Conservation (phyloP, 148 eudicot genomes). For the Camellia lanceoleosa region DNA sequence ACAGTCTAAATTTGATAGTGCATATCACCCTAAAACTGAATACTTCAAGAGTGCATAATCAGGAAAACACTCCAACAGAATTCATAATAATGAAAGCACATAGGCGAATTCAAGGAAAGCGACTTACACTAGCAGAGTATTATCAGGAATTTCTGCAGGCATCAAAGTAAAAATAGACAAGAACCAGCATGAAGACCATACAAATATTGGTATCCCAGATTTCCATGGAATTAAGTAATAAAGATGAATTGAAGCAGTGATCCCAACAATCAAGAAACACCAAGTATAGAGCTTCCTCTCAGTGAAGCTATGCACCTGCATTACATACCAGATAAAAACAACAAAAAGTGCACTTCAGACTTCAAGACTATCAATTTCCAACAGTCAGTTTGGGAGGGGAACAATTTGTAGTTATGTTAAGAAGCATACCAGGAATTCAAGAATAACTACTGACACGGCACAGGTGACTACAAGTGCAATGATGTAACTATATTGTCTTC, state of each 20-base stretch:
- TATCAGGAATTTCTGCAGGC: conserved; percentile 99
- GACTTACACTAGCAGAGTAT: conserved; percentile 86
- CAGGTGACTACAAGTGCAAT: conserved; percentile 47
- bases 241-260: conserved; percentile 58
- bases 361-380: neutral
- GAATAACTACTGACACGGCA: conserved; percentile 63
- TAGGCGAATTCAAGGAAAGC: conserved; percentile 14
- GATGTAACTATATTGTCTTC: conserved; percentile 37
- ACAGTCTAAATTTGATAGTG: neutral
- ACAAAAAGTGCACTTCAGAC: conserved; percentile 10
- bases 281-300: conserved; percentile 85
- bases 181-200: conserved; percentile 75
- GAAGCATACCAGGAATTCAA: conserved; percentile 69
- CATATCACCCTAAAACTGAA: neutral
- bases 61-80: neutral
- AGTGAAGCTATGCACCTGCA: conserved; percentile 89
- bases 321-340: conserved; percentile 4
- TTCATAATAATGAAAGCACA: neutral
- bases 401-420: neutral
- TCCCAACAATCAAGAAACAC: conserved; percentile 72
- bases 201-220: conserved; percentile 57
- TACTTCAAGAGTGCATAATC: neutral
- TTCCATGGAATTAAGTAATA: conserved; percentile 45
- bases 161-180: conserved; percentile 84
- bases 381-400: conserved; percentile 6